These are phyloP conservation scores for Jatropha podagrica DNA, from an alignment of 441 rosid species.

Conservation along the genomic window DNA sequence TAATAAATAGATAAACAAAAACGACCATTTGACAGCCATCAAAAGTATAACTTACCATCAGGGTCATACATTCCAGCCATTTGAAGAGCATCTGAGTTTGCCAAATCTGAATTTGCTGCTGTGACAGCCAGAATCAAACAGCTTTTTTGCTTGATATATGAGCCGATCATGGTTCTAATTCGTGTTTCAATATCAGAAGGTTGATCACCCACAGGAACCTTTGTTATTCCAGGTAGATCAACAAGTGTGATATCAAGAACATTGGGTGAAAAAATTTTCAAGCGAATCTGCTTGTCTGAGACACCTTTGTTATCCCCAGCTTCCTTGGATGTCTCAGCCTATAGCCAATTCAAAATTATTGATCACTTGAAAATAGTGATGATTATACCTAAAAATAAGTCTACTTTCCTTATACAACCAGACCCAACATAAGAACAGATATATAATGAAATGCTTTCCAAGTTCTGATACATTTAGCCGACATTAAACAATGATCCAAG, in stretches of 20 bases:
- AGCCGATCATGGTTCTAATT: conserved; percentile 90
- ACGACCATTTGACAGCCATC: conserved; percentile 7
- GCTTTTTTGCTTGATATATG: conserved; percentile 78
- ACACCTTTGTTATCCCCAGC: conserved; percentile 84
- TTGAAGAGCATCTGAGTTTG: conserved; percentile 93
- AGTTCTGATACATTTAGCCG: background rate
- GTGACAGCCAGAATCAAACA: conserved; percentile 88
- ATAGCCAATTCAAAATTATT: conserved; percentile 17
- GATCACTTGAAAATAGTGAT: background rate
- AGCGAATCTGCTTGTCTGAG: conserved; percentile 79
- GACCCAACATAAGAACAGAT: background rate
- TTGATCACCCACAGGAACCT: conserved; percentile 94
- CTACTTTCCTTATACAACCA: background rate
- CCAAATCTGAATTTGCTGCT: conserved; percentile 88
- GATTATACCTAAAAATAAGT: conserved; percentile 4
- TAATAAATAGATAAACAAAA: background rate
- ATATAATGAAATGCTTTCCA: background rate
- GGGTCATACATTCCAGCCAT: conserved; percentile 87
- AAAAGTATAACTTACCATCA: conserved; percentile 53
- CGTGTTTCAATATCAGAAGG: conserved; percentile 89
- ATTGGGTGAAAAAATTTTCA: conserved; percentile 85
- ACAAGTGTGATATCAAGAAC: conserved; percentile 92
- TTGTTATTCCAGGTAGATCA: conserved; percentile 90
- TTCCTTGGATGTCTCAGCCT: conserved; percentile 82
- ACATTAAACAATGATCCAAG: background rate